Evolutionary conservation across 306 rosid species (phyloP).

Genomic region (Cucurbita maxima): DNA sequence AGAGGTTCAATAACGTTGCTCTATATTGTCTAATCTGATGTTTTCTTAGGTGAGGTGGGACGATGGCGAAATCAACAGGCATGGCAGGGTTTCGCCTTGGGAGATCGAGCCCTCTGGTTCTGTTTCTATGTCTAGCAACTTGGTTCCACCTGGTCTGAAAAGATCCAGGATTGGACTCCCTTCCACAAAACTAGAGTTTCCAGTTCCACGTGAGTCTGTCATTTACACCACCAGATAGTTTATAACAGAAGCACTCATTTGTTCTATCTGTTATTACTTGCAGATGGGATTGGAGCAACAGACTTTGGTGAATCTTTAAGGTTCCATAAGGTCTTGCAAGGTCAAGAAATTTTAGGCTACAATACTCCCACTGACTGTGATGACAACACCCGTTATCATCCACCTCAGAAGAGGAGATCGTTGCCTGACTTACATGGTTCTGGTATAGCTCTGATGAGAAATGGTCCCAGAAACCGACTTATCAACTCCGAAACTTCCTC

Average conservation of each 20-base stretch:
- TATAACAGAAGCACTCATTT: too few species aligned
- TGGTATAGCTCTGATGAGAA: slow-evolving; percentile 41
- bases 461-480: slow-evolving; percentile 31
- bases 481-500: slow-evolving; percentile 38
- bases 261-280: slow-evolving; percentile 2
- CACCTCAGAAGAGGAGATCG: slow-evolving; percentile 46
- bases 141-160: slow-evolving; percentile 62
- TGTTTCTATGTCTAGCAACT: slow-evolving; percentile 36
- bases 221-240: not conserved
- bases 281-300: slow-evolving; percentile 75
- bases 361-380: slow-evolving; percentile 43
- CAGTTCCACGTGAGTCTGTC: slow-evolving; percentile 49
- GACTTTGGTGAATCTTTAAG: slow-evolving; percentile 92
- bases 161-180: slow-evolving; percentile 61
- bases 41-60: slow-evolving; percentile 88
- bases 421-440: slow-evolving; percentile 44
- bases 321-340: slow-evolving; percentile 99
- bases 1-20: not conserved
- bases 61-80: slow-evolving; percentile 48
- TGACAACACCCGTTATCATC: slow-evolving; percentile 28
- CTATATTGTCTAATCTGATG: not conserved
- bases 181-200: slow-evolving; percentile 44
- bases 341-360: slow-evolving; percentile 91
- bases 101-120: slow-evolving; percentile 84
- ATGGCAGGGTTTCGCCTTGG: slow-evolving; percentile 96